A percentile compares a stretch with the other conserved stretches of the same genome.
Conservation (phyloP, 1,284 basidiomycete species). For the Thecaphora thlaspeos region DNA sequence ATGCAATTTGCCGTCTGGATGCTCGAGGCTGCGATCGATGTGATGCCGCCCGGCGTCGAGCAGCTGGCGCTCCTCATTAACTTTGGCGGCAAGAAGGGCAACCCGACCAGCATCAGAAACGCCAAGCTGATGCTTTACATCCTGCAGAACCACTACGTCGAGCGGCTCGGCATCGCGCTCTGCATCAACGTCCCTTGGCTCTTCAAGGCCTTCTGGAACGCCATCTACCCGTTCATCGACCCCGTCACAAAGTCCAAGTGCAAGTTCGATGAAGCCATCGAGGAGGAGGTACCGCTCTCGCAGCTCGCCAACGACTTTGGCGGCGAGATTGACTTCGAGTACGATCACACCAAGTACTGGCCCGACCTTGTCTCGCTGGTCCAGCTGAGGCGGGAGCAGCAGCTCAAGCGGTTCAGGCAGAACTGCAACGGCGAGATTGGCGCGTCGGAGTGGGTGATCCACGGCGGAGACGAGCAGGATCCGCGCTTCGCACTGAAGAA, state of each 20-base stretch:
- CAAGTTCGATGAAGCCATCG: conserved; percentile 54
- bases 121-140: conserved; percentile 57
- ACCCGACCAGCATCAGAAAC: conserved; percentile 46
- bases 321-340: conserved; percentile 60
- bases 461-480: conserved; percentile 48
- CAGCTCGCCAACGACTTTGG: conserved; percentile 48
- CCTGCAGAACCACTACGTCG: conserved; percentile 55
- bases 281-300: conserved; percentile 41
- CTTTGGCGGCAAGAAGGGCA: conserved; percentile 47
- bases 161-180: conserved; percentile 57
- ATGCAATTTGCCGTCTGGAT: conserved; percentile 60
- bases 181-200: conserved; percentile 56
- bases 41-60: conserved; percentile 58
- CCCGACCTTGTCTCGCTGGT: conserved; percentile 66
- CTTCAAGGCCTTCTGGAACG: conserved; percentile 45
- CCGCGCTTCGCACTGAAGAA: conserved; percentile 17
- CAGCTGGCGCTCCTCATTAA: conserved; percentile 52
- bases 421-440: conserved; percentile 53
- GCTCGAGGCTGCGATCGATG: conserved; percentile 57
- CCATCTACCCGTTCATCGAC: conserved; percentile 59
- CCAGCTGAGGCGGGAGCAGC: conserved; percentile 62
- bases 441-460: conserved; percentile 56
- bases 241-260: conserved; percentile 58
- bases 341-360: conserved; percentile 74
- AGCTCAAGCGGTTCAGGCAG: conserved; percentile 63